Conservation (phyloP, 139 green algal genomes). For the Chara braunii region DNA sequence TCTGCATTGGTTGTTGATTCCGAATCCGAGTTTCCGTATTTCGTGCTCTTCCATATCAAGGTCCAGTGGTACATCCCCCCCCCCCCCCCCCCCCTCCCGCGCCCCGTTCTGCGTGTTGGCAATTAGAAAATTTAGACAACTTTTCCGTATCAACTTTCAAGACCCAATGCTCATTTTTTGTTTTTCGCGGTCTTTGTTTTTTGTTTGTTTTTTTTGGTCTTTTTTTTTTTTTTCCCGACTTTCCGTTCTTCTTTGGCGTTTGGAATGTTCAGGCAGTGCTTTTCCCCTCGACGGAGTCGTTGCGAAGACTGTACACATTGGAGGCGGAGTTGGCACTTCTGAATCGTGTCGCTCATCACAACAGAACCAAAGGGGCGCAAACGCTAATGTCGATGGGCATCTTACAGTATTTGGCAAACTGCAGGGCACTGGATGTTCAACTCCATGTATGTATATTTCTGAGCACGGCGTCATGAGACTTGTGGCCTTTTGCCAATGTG, state of each 20-base stretch:
- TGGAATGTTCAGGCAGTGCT: neutral
- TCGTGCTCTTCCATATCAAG: no score
- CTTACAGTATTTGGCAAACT: neutral
- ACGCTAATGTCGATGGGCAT: constrained; percentile 2
- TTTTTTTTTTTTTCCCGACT: neutral
- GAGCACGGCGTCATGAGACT: no score
- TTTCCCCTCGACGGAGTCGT: neutral
- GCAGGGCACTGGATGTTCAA: neutral
- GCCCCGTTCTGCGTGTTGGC: neutral
- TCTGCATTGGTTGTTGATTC: no score
- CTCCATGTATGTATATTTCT: neutral
- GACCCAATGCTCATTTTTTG: neutral
- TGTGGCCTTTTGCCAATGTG: no score
- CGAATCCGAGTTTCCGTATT: no score
- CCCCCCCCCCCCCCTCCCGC: neutral
- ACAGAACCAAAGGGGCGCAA: neutral
- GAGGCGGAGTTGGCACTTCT: constrained; percentile 2
- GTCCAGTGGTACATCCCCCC: neutral
- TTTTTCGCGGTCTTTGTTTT: neutral
- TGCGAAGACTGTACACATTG: constrained; percentile 2
- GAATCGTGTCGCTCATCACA: neutral
- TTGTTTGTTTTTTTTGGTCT: no score
- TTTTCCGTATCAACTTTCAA: no score
- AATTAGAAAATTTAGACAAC: no score
- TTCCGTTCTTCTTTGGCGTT: neutral